These are phyloP conservation scores for Quercus mongolica DNA, from an alignment of 306 rosid species.

Conservation along the genomic window DNA sequence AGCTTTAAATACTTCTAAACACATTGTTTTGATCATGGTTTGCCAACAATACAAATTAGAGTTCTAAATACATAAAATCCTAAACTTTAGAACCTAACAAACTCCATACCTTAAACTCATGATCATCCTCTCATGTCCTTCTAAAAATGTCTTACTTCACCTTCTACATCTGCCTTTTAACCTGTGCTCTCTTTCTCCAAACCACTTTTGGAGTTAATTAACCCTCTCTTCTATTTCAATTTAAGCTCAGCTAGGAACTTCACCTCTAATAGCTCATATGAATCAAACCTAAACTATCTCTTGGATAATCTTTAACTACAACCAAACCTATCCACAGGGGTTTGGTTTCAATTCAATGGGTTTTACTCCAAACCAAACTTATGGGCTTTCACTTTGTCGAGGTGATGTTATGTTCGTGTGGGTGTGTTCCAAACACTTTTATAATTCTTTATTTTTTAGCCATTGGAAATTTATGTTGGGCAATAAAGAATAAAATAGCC, in stretches of 20 bases:
- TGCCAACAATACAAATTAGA: too few species aligned
- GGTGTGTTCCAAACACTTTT: background rate
- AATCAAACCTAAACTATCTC: background rate
- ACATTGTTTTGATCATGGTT: too few species aligned
- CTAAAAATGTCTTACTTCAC: background rate
- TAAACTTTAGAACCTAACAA: too few species aligned
- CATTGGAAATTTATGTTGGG: too few species aligned
- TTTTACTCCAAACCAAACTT: background rate
- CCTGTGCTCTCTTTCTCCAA: background rate
- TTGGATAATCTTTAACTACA: background rate
- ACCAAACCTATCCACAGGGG: background rate
- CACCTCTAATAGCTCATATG: background rate
- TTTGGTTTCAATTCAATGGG: background rate
- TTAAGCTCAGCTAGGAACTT: background rate
- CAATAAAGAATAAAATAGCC: too few species aligned
- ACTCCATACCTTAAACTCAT: background rate
- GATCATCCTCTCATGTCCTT: background rate
- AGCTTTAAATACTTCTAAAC: too few species aligned
- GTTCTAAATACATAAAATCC: too few species aligned
- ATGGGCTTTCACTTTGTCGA: background rate
- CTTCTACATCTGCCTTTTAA: background rate
- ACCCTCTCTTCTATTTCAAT: background rate
- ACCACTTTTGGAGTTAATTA: background rate
- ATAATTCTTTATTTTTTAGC: background rate
- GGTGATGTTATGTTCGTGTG: background rate